phyloP scores from a whole-genome alignment of 176 grass and related monocot genomes.

The Cenchrus americanus region DNA sequence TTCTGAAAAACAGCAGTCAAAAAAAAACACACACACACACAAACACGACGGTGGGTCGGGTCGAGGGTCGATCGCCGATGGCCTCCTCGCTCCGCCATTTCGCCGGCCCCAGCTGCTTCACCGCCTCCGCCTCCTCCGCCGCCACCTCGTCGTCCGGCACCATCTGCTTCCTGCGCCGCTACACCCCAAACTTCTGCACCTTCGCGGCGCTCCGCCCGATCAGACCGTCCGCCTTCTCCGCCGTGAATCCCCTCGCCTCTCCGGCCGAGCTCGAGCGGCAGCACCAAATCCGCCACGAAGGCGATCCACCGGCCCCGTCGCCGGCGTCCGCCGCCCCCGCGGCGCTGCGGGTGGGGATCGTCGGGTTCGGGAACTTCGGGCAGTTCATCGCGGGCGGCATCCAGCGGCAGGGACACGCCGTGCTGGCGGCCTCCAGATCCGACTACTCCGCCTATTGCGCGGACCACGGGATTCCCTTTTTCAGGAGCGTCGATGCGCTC shows the following conservation, averaged over 20 bases:
- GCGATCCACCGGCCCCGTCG: background rate
- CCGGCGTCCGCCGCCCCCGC: background rate
- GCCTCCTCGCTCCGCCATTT: slow-evolving; percentile 36
- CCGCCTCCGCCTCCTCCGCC: background rate
- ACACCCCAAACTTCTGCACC: slow-evolving; percentile 46
- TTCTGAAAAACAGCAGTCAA: too few relatives aligned
- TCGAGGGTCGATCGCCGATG: slow-evolving; percentile 4
- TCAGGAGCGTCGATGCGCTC: slow-evolving; percentile 57
- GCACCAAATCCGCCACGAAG: background rate
- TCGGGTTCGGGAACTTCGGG: slow-evolving; percentile 71
- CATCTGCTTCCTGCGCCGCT: background rate
- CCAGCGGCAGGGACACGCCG: slow-evolving; percentile 57
- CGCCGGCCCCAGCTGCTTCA: background rate
- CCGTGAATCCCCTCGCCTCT: background rate
- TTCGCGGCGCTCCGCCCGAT: slow-evolving; percentile 28
- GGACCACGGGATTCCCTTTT: slow-evolving; percentile 51
- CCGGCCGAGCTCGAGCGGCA: slow-evolving; percentile 22
- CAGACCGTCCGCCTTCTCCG: background rate
- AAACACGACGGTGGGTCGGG: background rate
- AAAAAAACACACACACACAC: background rate
- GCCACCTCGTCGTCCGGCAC: background rate
- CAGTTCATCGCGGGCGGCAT: slow-evolving; percentile 71
- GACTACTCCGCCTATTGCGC: slow-evolving; percentile 63
- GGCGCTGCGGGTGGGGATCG: slow-evolving; percentile 53
- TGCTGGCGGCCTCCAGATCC: slow-evolving; percentile 70